These are phyloP conservation scores for Eucalyptus coolabah DNA, from an alignment of 345 rosid genomes.

Conservation along the genomic window DNA sequence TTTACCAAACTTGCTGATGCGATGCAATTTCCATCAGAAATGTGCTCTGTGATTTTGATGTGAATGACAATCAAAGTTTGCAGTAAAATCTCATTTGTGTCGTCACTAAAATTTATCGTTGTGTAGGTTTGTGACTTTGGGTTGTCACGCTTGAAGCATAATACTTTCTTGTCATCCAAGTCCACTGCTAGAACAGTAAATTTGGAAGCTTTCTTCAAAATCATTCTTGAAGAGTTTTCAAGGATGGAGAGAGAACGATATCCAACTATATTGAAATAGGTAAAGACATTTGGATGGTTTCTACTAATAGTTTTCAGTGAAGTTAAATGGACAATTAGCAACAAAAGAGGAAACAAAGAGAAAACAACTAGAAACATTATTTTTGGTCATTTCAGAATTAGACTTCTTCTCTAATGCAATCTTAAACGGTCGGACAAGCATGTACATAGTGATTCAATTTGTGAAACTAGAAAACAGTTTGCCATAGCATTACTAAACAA, in stretches of 20 bases:
- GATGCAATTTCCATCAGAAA: neutral
- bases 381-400: neutral
- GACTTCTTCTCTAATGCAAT: neutral
- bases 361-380: neutral
- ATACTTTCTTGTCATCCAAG: conserved; percentile 88
- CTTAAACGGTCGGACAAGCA: neutral
- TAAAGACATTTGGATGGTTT: neutral
- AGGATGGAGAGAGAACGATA: neutral
- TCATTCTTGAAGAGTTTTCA: neutral
- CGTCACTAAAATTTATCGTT: neutral
- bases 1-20: neutral
- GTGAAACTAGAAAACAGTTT: neutral
- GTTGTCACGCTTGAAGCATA: conserved; percentile 91
- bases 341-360: neutral
- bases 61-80: neutral
- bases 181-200: conserved; percentile 90
- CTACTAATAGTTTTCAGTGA: neutral
- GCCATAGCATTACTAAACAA: neutral
- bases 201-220: neutral
- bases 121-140: conserved; percentile 93
- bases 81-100: neutral
- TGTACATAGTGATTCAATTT: neutral
- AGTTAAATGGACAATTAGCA: neutral
- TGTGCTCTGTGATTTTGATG: neutral
- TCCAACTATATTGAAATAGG: neutral